phyloP scores from a whole-genome alignment of 2,329 filamentous ascomycete genomes.

The Tolypocladium inflatum region DNA sequence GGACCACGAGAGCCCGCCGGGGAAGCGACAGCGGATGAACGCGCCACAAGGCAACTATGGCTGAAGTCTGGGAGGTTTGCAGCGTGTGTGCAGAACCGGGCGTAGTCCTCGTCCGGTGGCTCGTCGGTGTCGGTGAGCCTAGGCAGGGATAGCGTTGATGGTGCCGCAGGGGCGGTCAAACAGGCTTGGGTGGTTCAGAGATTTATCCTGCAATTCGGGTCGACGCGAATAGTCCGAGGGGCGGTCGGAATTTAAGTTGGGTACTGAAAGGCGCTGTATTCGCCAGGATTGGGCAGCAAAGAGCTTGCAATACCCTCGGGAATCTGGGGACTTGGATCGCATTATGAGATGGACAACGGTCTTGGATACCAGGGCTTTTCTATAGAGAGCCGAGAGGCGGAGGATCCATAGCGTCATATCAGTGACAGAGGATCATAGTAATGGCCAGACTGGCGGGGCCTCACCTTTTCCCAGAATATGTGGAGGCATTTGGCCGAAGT shows the following conservation, averaged over 20 bases:
- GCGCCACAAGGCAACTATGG: slow-evolving; percentile 31
- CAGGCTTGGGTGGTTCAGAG: neutral
- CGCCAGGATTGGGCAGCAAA: neutral
- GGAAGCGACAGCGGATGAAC: slow-evolving; percentile 45
- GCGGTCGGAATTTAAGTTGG: neutral
- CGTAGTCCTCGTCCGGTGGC: neutral
- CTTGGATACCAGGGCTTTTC: neutral
- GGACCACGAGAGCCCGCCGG: slow-evolving; percentile 33
- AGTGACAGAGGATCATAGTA: neutral
- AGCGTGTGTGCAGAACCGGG: too few relatives aligned
- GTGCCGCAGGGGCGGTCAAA: neutral
- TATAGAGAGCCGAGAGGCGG: neutral
- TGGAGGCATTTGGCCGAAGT: neutral
- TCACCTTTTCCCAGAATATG: neutral
- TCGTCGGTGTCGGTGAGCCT: neutral
- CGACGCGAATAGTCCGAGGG: neutral
- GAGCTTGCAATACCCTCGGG: neutral
- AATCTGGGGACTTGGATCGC: neutral
- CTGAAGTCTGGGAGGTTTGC: slow-evolving; percentile 6
- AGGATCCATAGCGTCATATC: neutral
- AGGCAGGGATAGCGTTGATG: too few relatives aligned
- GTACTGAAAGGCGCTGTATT: neutral
- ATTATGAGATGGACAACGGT: neutral
- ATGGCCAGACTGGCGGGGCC: neutral
- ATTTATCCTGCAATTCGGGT: neutral